Percentiles rank a stretch among this genome's conserved stretches.
Evolutionary conservation across 2,329 filamentous ascomycete species (phyloP).

Genomic region (Phialophora tarda): DNA sequence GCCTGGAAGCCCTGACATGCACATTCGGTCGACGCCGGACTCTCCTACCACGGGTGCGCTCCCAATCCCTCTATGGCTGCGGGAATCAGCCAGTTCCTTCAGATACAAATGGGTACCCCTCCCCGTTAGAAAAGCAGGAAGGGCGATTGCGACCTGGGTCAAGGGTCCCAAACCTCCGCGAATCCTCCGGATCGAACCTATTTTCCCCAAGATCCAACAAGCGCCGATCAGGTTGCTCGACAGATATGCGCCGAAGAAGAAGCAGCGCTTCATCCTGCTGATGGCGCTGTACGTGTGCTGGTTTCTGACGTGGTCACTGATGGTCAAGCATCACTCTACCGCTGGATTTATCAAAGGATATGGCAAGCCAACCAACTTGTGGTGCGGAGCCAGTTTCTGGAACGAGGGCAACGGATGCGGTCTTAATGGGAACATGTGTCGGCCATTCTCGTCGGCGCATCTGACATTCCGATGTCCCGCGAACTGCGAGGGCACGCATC

Average conservation of each 20-base stretch:
- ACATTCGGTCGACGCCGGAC: conserved; percentile 37
- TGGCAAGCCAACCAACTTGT: conserved; percentile 52
- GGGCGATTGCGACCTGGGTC: conserved; percentile 53
- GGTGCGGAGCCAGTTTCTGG: conserved; percentile 56
- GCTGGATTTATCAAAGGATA: conserved; percentile 57
- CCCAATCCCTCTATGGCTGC: conserved; percentile 54
- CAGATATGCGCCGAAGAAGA: conserved; percentile 52
- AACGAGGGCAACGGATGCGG: conserved; percentile 55
- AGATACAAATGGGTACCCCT: conserved; percentile 56
- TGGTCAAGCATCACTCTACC: conserved; percentile 53
- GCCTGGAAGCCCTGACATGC: conserved; percentile 46
- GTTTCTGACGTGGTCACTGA: conserved; percentile 55
- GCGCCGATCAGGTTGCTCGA: conserved; percentile 53
- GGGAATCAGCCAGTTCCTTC: conserved; percentile 55
- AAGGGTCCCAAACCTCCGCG: conserved; percentile 56
- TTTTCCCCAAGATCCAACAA: conserved; percentile 55
- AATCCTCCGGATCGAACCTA: conserved; percentile 52
- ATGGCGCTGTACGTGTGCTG: conserved; percentile 52
- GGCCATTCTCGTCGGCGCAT: conserved; percentile 59
- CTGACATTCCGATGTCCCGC: conserved; percentile 64
- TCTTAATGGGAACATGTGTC: conserved; percentile 61
- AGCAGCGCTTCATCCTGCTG: conserved; percentile 52
- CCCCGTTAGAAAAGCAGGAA: conserved; percentile 51
- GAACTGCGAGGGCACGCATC: conserved; percentile 54
- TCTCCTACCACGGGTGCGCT: conserved; percentile 27